These are phyloP conservation scores for Gilbertella persicaria DNA, from an alignment of 371 early-diverging fungal genomes.

Conservation along the genomic window DNA sequence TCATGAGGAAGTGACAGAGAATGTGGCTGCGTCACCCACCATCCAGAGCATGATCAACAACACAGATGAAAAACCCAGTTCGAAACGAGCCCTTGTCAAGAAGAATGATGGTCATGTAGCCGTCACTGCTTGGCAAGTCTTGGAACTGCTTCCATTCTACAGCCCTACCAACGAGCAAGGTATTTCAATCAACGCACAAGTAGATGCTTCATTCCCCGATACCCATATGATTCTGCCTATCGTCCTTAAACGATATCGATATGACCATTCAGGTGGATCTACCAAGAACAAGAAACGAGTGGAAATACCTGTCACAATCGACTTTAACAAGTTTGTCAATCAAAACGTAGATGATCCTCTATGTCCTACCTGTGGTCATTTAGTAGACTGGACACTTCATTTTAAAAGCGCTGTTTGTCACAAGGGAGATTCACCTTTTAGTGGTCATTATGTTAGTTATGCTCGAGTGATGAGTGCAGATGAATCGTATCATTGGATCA, in stretches of 20 bases:
- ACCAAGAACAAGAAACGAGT: slow-evolving; percentile 43
- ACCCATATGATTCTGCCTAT: slow-evolving; percentile 54
- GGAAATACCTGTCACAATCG: slow-evolving; percentile 48
- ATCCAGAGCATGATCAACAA: background rate
- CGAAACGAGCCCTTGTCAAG: background rate
- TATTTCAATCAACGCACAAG: slow-evolving; percentile 38
- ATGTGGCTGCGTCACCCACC: slow-evolving; percentile 12
- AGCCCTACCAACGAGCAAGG: slow-evolving; percentile 58
- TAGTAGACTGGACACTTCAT: slow-evolving; percentile 49
- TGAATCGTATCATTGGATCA: slow-evolving; percentile 7
- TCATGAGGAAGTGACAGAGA: slow-evolving; percentile 2
- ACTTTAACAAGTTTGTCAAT: slow-evolving; percentile 54
- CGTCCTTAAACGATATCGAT: slow-evolving; percentile 53
- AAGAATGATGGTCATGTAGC: slow-evolving; percentile 15
- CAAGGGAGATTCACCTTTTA: slow-evolving; percentile 41
- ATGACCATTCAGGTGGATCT: slow-evolving; percentile 32
- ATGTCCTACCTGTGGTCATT: slow-evolving; percentile 26
- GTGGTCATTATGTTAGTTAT: slow-evolving; percentile 61
- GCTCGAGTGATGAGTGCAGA: slow-evolving; percentile 23
- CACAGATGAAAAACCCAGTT: slow-evolving; percentile 6
- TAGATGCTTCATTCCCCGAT: slow-evolving; percentile 46
- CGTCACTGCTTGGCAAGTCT: slow-evolving; percentile 61
- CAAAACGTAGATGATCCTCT: slow-evolving; percentile 31
- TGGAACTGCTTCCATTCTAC: slow-evolving; percentile 59
- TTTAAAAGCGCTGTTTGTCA: slow-evolving; percentile 63